A percentile compares a stretch with the other conserved stretches of the same genome.
These are phyloP conservation scores for Cladosporium sp. DNA, from an alignment of 2,329 filamentous ascomycete genomes.

Conservation along the genomic window DNA sequence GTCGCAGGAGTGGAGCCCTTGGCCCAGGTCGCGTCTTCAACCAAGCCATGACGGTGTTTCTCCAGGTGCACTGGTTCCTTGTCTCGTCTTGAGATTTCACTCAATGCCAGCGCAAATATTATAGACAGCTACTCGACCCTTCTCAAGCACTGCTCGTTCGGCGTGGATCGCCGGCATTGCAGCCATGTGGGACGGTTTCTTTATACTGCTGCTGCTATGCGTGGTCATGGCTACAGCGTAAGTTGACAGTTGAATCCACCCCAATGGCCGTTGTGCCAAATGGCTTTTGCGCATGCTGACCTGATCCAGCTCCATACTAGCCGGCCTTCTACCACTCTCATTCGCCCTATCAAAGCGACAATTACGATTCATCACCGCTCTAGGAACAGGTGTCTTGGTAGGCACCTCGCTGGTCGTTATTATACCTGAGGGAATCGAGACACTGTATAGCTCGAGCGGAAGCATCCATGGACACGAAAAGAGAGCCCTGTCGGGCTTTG, in stretches of 20 bases:
- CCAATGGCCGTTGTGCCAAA: not conserved
- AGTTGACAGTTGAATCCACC: constrained; percentile 25
- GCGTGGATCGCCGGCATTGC: not conserved
- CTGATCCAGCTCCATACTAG: constrained; percentile 72
- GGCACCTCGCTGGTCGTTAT: constrained; percentile 95
- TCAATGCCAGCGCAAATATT: not conserved
- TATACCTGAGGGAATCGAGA: constrained; percentile 93
- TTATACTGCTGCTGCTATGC: constrained; percentile 59
- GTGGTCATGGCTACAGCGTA: constrained; percentile 60
- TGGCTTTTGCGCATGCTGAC: constrained; percentile 3
- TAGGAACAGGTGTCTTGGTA: constrained; percentile 89
- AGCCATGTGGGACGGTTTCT: constrained; percentile 55
- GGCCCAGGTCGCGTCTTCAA: not conserved
- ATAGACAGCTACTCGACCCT: not conserved
- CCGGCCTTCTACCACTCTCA: constrained; percentile 82
- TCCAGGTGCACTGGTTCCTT: not conserved
- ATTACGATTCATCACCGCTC: constrained; percentile 79
- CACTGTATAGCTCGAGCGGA: constrained; percentile 58
- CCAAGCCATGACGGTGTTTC: not conserved
- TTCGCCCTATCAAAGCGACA: constrained; percentile 83
- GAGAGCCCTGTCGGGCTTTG: constrained; percentile 2
- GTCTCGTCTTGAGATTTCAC: not conserved
- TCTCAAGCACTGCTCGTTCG: not conserved
- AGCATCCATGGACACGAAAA: constrained; percentile 17
- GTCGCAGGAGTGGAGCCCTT: not conserved